A percentile compares a stretch with the other conserved stretches of the same genome.
phyloP scores from a whole-genome alignment of 257 asterid genomes.

The Leptodermis oblonga region DNA sequence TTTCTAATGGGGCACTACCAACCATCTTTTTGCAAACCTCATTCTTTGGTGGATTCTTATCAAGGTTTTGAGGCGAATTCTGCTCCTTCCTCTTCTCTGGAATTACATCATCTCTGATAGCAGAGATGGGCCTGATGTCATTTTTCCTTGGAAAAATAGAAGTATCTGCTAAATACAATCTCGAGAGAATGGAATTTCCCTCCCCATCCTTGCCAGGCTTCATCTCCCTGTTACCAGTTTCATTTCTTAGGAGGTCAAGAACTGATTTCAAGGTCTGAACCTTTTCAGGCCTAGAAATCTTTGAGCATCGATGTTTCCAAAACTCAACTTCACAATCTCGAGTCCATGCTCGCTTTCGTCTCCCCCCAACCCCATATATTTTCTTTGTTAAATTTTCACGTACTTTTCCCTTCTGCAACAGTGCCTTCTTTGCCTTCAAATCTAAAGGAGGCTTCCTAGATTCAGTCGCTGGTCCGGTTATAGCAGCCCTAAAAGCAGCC shows the following conservation, averaged over 20 bases:
- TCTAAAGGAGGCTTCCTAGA: constrained; percentile 53
- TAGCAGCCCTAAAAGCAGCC: constrained; percentile 90
- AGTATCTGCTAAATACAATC: constrained; percentile 87
- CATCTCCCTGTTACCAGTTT: constrained; percentile 33
- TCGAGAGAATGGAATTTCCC: constrained; percentile 64
- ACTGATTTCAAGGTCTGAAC: constrained; percentile 82
- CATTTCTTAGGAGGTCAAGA: constrained; percentile 68
- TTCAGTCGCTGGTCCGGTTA: constrained; percentile 69
- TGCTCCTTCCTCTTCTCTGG: constrained; percentile 36
- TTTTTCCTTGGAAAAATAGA: constrained; percentile 86
- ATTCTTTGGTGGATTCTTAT: constrained; percentile 29
- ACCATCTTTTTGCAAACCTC: constrained; percentile 19
- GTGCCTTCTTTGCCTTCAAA: constrained; percentile 67
- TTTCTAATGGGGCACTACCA: constrained; percentile 25
- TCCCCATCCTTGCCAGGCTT: constrained; percentile 43
- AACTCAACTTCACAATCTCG: constrained; percentile 96
- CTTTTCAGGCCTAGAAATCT: constrained; percentile 71
- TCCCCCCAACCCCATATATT: constrained; percentile 87
- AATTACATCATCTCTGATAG: constrained; percentile 23
- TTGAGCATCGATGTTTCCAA: constrained; percentile 89
- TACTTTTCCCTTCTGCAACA: constrained; percentile 87
- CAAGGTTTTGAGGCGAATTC: constrained; percentile 30
- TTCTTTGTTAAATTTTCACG: constrained; percentile 92
- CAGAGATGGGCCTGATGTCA: constrained; percentile 63
- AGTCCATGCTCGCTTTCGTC: constrained; percentile 82